Percentiles rank a stretch among this genome's conserved stretches.
Evolutionary conservation across 441 rosid genomes (phyloP).

Genomic region (Bruguiera hainesii): DNA sequence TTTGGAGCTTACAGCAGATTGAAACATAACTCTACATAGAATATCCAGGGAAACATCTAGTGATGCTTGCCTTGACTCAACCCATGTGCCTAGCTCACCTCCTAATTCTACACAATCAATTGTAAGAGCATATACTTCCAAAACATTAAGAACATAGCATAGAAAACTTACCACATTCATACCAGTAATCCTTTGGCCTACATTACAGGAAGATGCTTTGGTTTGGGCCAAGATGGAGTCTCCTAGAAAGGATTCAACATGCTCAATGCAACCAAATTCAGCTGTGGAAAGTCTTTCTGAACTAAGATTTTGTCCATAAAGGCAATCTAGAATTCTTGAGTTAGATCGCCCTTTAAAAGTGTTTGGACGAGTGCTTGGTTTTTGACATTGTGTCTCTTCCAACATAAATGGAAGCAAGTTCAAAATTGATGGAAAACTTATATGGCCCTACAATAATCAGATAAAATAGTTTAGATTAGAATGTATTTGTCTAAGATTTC

Average conservation of each 20-base stretch:
- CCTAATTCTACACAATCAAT: neutral
- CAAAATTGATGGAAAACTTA: slow-evolving; percentile 61
- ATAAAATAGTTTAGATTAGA: neutral
- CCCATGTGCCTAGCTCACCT: neutral
- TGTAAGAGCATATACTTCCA: neutral
- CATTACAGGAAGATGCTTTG: slow-evolving; percentile 14
- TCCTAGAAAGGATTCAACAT: slow-evolving; percentile 15
- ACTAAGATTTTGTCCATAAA: slow-evolving; percentile 19
- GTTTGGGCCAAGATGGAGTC: slow-evolving; percentile 18
- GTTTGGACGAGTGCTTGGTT: slow-evolving; percentile 24
- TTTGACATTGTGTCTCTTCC: slow-evolving; percentile 35
- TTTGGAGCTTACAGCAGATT: neutral
- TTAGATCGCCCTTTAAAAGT: slow-evolving; percentile 23
- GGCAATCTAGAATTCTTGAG: slow-evolving; percentile 22
- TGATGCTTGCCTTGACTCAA: neutral
- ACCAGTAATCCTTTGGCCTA: slow-evolving; percentile 23
- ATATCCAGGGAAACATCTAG: neutral
- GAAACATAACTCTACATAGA: neutral
- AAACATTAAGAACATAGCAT: neutral
- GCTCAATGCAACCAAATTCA: slow-evolving; percentile 22
- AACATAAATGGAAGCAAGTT: slow-evolving; percentile 52
- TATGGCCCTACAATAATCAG: slow-evolving; percentile 59
- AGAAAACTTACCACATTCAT: neutral
- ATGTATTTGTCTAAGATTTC: slow-evolving; percentile 6
- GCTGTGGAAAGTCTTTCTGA: slow-evolving; percentile 24